These are phyloP conservation scores for Thalassiosira livingstoniorum DNA, from an alignment of 352 stramenopile species.

Conservation along the genomic window DNA sequence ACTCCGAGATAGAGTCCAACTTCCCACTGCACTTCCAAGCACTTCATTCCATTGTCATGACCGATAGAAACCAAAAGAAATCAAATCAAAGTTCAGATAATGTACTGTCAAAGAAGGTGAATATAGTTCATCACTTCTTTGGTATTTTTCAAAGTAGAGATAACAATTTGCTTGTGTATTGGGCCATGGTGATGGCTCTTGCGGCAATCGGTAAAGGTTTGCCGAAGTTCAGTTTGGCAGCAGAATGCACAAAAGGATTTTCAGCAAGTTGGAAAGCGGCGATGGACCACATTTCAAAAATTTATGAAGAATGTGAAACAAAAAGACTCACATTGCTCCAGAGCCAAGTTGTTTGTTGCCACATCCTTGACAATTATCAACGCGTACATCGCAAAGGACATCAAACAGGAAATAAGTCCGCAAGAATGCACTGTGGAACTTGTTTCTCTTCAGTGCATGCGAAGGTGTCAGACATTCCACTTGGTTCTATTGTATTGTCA, in stretches of 20 bases:
- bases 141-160: no score
- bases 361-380: conserved; percentile 11
- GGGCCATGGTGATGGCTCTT: background rate
- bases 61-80: no score
- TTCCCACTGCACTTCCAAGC: no score
- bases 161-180: no score
- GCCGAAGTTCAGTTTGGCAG: background rate
- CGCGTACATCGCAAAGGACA: background rate
- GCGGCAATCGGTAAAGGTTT: conserved; percentile 2
- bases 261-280: background rate
- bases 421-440: background rate
- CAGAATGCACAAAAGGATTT: background rate
- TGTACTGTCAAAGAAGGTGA: no score
- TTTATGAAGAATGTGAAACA: background rate
- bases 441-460: background rate
- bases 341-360: background rate
- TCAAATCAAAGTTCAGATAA: no score
- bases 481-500: no score
- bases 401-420: background rate
- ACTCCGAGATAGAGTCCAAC: no score
- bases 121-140: no score
- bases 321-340: background rate
- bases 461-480: no score
- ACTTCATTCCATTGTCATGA: no score
- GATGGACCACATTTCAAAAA: background rate